These are phyloP conservation scores for Bassia scoparia DNA, from an alignment of 148 eudicot species.

Conservation along the genomic window DNA sequence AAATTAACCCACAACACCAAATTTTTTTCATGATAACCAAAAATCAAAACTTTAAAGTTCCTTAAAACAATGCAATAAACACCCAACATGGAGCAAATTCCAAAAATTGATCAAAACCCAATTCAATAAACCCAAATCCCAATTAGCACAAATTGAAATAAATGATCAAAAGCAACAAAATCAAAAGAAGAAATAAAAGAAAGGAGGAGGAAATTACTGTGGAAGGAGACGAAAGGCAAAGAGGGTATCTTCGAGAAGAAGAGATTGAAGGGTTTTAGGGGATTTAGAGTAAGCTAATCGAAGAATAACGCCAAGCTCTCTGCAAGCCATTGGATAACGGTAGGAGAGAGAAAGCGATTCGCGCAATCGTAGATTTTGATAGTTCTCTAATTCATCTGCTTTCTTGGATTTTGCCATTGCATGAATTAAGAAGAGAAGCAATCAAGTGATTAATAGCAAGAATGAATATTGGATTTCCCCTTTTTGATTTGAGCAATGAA, in stretches of 20 bases:
- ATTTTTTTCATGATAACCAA: background rate
- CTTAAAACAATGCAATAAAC: background rate
- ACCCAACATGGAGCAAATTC: background rate
- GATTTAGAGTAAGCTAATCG: conserved; percentile 44
- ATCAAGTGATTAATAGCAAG: background rate
- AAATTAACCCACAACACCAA: background rate
- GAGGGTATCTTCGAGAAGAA: conserved; percentile 59
- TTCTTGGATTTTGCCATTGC: background rate
- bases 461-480: background rate
- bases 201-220: conserved; percentile 33
- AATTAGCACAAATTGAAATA: background rate
- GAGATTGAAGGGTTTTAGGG: conserved; percentile 68
- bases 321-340: conserved; percentile 51
- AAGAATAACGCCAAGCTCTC: conserved; percentile 59
- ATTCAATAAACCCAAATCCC: background rate
- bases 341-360: conserved; percentile 41
- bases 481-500: background rate
- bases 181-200: background rate
- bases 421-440: background rate
- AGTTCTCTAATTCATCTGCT: conserved; percentile 36
- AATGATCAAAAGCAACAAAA: background rate
- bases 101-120: conserved; percentile 7
- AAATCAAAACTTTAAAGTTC: background rate
- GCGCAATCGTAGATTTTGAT: conserved; percentile 41
- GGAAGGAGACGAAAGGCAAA: conserved; percentile 73